phyloP scores from a whole-genome alignment of 257 asterid species.

The Schizonepeta tenuifolia region DNA sequence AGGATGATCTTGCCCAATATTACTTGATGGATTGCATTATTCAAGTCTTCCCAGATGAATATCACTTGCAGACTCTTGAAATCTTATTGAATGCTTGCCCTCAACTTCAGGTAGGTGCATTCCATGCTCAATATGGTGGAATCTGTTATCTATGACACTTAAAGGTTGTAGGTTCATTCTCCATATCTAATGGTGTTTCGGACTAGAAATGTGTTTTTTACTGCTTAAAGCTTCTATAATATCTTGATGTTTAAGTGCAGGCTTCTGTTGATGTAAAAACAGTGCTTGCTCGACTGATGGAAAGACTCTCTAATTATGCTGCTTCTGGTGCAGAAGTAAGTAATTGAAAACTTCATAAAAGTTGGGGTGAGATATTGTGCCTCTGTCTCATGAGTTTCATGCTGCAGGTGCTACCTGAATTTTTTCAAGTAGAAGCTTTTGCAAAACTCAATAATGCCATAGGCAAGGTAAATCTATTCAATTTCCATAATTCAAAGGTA shows the following conservation, averaged over 20 bases:
- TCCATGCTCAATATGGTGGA: constrained; percentile 27
- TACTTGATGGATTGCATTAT: constrained; percentile 99
- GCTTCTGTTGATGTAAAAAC: constrained; percentile 91
- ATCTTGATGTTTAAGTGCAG: constrained; percentile 53
- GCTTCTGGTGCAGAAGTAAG: constrained; percentile 93
- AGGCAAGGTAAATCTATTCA: constrained; percentile 69
- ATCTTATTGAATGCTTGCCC: constrained; percentile 94
- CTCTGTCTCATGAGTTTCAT: constrained; percentile 45
- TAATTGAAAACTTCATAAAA: constrained; percentile 23
- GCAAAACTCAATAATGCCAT: constrained; percentile 86
- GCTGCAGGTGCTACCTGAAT: constrained; percentile 92
- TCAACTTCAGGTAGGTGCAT: constrained; percentile 84
- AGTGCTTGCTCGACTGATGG: constrained; percentile 96
- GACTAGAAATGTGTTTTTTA: constrained; percentile 1
- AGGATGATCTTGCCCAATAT: constrained; percentile 94
- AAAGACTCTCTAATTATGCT: constrained; percentile 96
- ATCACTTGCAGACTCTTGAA: constrained; percentile 97
- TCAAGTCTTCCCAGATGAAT: constrained; percentile 99
- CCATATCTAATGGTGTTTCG: constrained; percentile 20
- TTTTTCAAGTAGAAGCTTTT: constrained; percentile 99
- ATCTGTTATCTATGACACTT: not conserved
- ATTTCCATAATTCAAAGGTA: constrained; percentile 21
- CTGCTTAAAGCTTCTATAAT: constrained; percentile 31
- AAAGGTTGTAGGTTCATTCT: constrained; percentile 21
- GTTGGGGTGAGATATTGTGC: constrained; percentile 32